phyloP scores from a whole-genome alignment of 495 filamentous ascomycete species.

The Schizothecium vesticola region DNA sequence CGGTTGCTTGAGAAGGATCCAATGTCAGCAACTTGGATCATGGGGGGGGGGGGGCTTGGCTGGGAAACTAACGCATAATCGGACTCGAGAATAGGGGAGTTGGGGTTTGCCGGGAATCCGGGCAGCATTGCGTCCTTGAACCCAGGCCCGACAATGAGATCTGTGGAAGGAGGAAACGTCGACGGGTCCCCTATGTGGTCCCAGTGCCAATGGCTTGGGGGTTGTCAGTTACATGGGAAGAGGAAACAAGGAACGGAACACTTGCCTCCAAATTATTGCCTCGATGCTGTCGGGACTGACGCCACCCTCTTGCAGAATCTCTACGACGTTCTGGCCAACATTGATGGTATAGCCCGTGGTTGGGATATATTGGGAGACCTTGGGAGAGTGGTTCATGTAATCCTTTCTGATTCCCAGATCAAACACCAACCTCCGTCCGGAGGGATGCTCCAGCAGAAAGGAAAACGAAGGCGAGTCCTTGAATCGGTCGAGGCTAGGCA shows the following conservation, averaged over 20 bases:
- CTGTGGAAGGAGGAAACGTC: conserved; percentile 43
- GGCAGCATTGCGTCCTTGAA: conserved; percentile 43
- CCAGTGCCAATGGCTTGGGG: conserved; percentile 38
- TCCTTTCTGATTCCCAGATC: conserved; percentile 52
- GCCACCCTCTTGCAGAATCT: conserved; percentile 41
- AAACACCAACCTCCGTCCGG: conserved; percentile 37
- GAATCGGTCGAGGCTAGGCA: conserved; percentile 4
- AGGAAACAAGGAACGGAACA: neutral
- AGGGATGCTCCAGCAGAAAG: conserved; percentile 16
- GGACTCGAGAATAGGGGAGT: conserved; percentile 34
- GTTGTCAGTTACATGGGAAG: neutral
- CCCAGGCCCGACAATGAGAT: conserved; percentile 50
- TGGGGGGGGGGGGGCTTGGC: neutral
- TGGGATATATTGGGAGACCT: conserved; percentile 31
- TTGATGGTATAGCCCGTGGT: neutral
- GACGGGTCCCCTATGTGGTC: conserved; percentile 51
- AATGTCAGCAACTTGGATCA: neutral
- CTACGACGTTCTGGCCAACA: conserved; percentile 22
- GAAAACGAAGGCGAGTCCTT: conserved; percentile 13
- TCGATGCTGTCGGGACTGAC: conserved; percentile 35
- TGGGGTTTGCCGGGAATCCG: conserved; percentile 40
- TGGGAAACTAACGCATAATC: conserved; percentile 26
- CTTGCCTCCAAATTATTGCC: conserved; percentile 42
- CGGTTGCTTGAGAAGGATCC: neutral
- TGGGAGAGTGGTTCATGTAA: conserved; percentile 39